Evolutionary conservation across 768 basidiomycete genomes (phyloP).

Genomic region (Mycena metata): DNA sequence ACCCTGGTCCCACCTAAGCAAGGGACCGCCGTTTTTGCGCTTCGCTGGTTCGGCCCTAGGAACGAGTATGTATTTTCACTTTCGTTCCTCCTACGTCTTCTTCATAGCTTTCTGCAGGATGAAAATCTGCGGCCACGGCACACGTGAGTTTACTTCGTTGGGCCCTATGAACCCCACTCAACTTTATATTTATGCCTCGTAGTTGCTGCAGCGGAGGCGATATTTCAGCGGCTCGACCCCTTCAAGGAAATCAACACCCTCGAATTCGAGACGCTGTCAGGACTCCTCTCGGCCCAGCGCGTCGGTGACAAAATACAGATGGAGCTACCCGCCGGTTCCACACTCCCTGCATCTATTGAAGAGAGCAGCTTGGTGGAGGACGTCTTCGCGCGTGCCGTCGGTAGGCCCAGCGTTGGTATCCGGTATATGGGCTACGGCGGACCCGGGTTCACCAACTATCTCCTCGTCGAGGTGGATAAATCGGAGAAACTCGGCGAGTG

Average conservation of each 20-base stretch:
- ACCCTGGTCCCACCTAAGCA: neutral
- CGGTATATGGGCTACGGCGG: slow-evolving; percentile 28
- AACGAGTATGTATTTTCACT: neutral
- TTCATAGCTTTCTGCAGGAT: neutral
- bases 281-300: slow-evolving; percentile 22
- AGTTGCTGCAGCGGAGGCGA: slow-evolving; percentile 31
- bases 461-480: slow-evolving; percentile 25
- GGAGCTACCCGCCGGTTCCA: slow-evolving; percentile 25
- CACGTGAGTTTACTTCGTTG: neutral
- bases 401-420: slow-evolving; percentile 7
- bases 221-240: slow-evolving; percentile 12
- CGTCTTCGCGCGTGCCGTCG: slow-evolving; percentile 16
- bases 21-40: slow-evolving; percentile 4
- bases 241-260: neutral
- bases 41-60: slow-evolving; percentile 29
- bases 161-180: too few relatives aligned
- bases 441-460: slow-evolving; percentile 24
- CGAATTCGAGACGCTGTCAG: slow-evolving; percentile 25
- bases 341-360: slow-evolving; percentile 7
- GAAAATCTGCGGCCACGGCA: slow-evolving; percentile 31
- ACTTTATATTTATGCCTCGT: too few relatives aligned
- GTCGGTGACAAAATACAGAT: slow-evolving; percentile 21
- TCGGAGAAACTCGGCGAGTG: slow-evolving; percentile 16
- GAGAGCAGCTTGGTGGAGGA: neutral
- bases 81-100: too few relatives aligned